Conservation (phyloP, 257 asterid genomes). For the Solanum virginianum region DNA sequence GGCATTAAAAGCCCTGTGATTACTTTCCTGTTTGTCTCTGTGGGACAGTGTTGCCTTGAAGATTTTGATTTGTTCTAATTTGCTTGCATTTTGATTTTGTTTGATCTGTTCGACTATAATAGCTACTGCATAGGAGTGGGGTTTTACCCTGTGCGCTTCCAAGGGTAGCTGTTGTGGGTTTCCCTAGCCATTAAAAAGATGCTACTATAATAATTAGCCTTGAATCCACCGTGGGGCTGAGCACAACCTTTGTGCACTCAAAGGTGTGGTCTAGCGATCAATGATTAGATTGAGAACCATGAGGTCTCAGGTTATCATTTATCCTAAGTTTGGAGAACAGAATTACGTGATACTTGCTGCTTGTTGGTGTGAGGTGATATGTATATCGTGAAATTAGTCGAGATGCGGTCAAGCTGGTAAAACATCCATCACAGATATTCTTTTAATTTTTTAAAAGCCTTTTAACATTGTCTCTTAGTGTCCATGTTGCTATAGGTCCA, state of each 20-base stretch:
- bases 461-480: background rate
- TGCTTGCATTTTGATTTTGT: background rate
- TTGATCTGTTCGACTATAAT: background rate
- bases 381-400: accelerated
- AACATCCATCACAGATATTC: too few relatives aligned
- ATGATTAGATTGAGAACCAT: background rate
- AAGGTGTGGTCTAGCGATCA: background rate
- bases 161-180: too few relatives aligned
- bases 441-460: too few relatives aligned
- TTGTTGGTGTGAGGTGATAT: background rate
- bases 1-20: background rate
- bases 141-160: too few relatives aligned
- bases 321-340: background rate
- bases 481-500: background rate
- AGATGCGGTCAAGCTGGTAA: accelerated
- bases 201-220: background rate
- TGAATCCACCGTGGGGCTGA: background rate
- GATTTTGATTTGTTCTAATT: background rate
- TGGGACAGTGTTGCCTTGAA: background rate
- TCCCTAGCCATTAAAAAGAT: too few relatives aligned
- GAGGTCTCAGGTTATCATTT: background rate
- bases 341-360: accelerated
- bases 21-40: background rate
- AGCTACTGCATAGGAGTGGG: too few relatives aligned
- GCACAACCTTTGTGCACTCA: background rate